Evolutionary conservation across 352 stramenopile genomes (phyloP), one percentile per base, ranked within the genome.

Genomic region (Peronospora farinosa): DNA sequence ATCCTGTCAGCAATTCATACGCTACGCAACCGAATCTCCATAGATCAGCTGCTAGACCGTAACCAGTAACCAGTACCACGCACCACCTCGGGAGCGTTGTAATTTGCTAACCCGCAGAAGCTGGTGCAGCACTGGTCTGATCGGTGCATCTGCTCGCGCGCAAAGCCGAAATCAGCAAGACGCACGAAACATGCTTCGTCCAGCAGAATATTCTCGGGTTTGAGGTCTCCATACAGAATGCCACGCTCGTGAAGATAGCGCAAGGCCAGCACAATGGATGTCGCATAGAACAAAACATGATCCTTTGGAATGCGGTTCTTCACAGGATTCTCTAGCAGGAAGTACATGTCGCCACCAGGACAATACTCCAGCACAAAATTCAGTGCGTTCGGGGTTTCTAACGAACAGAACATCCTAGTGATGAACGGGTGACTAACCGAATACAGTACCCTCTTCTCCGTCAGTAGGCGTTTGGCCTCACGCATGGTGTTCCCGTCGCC

Each of bases 311-410:
- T 95, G 44, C 96, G 96, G 49, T 92, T 84, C 45, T 96, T 92
- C 4, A 88, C 57, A 23, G 83, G 87, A 46, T 89, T 88, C 56
- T 91, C 83, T 16, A 97, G 65, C 63, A 97, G 60, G 65, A 96
- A 97, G 66, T 97, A 97, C 64, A 98, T 83, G 63, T 97, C 96
- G n/a, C n/a, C n/a, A n/a, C n/a, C n/a, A n/a, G n/a, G n/a, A n/a
- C n/a, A n/a, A n/a, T n/a, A n/a, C n/a, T n/a, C n/a, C n/a, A n/a
- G n/a, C n/a, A n/a, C n/a, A 63, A 99, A 98, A 61, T 98, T 98
- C 0, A 99, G 79, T 52, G 97, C 97, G 17, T 93, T 73, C 11
- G 60, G 47, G 0, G 77, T 88, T 59, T 91, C 80, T 36, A 98
- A 98, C 1, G 95, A 97, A 50, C 80, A 90, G 47, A 95, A 87